Base-by-base conservation (phyloP, 2,329 filamentous ascomycete genomes). In the Monosporascus sp. region DNA sequence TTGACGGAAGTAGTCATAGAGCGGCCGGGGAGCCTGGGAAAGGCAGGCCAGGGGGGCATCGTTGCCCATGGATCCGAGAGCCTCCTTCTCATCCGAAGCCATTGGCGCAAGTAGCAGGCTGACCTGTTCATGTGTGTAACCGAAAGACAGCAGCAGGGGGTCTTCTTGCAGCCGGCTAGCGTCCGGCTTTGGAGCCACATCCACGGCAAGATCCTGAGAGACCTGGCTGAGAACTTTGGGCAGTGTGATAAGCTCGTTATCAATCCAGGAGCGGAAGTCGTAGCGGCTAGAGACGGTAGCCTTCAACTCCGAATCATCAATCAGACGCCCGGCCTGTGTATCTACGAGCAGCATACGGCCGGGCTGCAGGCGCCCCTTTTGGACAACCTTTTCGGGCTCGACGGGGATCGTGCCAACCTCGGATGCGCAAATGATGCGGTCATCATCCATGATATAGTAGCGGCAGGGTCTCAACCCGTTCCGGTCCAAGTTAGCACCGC, bases 1-100 rank as follows among this genome's bases (percentile, higher is more conserved):
- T 76, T 97, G 90, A 58, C 93, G 86, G 86, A 97, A 97, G 75
- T 97, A 97, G 72, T 97, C 93, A 71, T 89, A 96, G 20, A 97
- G 82, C 51, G 96, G 79, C 62, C 92, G 89, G 61, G 93, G 91
- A 58, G 92, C 89, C 60, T 89, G 83, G n/a, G 93, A 89, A 68
- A 97, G 79, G 71, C 91, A 96, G 50, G 93, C 93, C 58, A 97
- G 78, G 44, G 93, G 93, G 45, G 89, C 90, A 76, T 97, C 93
- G 68, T 97, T 97, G 64, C 93, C 93, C 93, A 97, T 97, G 55
- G 93, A 97, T 41, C 93, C 93, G 51, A 97, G 81, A 44, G 93
- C 93, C 72, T 97, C 93, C 75, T 97, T 97, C 55, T 95, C 96
- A 66, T 97, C 93, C 24, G 91, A 91, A 54, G 91, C 93, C 93